phyloP scores from a whole-genome alignment of 495 filamentous ascomycete genomes.

The Penicillium egyptiacum region DNA sequence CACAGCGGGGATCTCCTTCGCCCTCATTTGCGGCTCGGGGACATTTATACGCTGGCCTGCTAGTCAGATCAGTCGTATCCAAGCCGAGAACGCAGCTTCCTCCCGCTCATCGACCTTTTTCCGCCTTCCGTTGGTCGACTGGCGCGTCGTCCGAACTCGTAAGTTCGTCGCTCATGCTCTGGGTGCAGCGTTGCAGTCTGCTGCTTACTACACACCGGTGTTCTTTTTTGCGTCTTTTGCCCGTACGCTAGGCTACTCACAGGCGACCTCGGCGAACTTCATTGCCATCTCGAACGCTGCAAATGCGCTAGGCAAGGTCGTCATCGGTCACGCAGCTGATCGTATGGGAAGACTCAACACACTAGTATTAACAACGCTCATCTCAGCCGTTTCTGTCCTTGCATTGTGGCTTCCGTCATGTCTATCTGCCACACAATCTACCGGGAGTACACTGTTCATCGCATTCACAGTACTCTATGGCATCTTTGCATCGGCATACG shows the following conservation, averaged over 20 bases:
- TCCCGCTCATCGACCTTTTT: conserved; percentile 12
- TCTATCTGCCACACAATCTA: conserved; percentile 16
- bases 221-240: conserved; percentile 44
- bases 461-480: conserved; percentile 42
- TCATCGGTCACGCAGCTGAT: conserved; percentile 44
- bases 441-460: conserved; percentile 34
- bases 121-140: conserved; percentile 32
- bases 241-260: conserved; percentile 40
- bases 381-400: conserved; percentile 36
- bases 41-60: conserved; percentile 34
- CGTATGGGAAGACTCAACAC: conserved; percentile 46
- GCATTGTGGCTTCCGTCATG: conserved; percentile 44
- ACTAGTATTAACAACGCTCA: conserved; percentile 37
- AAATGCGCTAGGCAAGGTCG: conserved; percentile 31
- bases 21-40: conserved; percentile 27
- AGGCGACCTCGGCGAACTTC: conserved; percentile 35
- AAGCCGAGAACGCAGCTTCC: conserved; percentile 23
- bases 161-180: conserved; percentile 38
- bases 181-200: conserved; percentile 37
- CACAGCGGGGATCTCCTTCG: conserved; percentile 34
- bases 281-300: conserved; percentile 34
- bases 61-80: conserved; percentile 24
- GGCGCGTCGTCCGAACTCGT: conserved; percentile 30
- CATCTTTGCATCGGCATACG: conserved; percentile 41
- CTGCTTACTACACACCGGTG: conserved; percentile 42